Evolutionary conservation across 2,329 filamentous ascomycete genomes (phyloP).

Genomic region (Fusarium pilosicola): DNA sequence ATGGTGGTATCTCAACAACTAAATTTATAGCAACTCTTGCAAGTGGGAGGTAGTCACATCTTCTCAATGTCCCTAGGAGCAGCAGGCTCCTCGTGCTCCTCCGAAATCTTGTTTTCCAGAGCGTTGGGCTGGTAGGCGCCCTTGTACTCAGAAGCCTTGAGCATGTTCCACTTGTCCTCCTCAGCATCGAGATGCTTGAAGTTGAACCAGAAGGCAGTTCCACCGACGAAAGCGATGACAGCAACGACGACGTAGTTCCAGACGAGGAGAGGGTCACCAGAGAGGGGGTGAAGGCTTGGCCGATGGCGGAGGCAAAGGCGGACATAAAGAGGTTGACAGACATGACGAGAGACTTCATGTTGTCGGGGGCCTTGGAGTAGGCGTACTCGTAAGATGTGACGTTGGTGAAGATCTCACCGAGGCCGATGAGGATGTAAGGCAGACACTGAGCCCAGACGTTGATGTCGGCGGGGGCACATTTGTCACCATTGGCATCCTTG

Average conservation of each 20-base stretch:
- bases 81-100: constrained; percentile 27
- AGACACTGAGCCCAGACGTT: constrained; percentile 70
- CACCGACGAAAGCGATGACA: constrained; percentile 70
- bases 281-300: constrained; percentile 74
- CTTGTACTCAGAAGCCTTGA: constrained; percentile 57
- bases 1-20: constrained; percentile 31
- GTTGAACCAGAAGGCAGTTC: constrained; percentile 73
- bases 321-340: constrained; percentile 76
- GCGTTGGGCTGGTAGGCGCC: constrained; percentile 54
- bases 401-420: constrained; percentile 65
- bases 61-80: constrained; percentile 37
- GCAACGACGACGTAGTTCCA: constrained; percentile 78
- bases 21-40: constrained; percentile 21
- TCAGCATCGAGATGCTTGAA: constrained; percentile 72
- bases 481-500: not conserved
- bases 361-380: constrained; percentile 79
- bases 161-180: constrained; percentile 76
- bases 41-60: constrained; percentile 8
- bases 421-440: constrained; percentile 61
- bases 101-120: constrained; percentile 42
- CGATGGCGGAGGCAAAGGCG: constrained; percentile 74
- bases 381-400: constrained; percentile 77
- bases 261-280: constrained; percentile 71
- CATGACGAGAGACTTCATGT: constrained; percentile 82
- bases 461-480: constrained; percentile 67